These are phyloP conservation scores for Blastobotrys aristatus DNA, from an alignment of 1,139 yeast genomes.

Conservation along the genomic window DNA sequence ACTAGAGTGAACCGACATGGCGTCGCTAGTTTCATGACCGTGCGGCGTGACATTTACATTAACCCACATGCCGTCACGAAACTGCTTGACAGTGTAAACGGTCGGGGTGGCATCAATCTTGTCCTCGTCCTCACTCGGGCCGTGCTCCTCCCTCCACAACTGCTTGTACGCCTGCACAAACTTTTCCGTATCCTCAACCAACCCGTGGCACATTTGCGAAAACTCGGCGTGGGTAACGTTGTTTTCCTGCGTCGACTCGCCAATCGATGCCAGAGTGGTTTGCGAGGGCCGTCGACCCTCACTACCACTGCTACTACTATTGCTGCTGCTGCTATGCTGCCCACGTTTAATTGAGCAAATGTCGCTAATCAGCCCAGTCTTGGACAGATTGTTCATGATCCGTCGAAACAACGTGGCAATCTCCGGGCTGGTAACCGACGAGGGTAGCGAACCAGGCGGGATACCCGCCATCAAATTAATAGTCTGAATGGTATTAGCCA, in stretches of 20 bases:
- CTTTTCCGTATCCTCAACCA: conserved; percentile 12
- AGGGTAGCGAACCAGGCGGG: conserved; percentile 29
- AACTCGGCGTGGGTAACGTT: conserved; percentile 9
- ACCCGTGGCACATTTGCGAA: conserved; percentile 12
- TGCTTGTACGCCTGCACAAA: conserved; percentile 14
- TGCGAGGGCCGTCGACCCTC: conserved; percentile 17
- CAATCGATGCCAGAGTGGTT: background rate
- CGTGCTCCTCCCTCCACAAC: conserved; percentile 6
- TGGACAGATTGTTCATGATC: conserved; percentile 25
- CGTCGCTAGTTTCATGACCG: conserved; percentile 14
- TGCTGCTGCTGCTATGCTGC: background rate
- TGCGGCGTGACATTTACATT: conserved; percentile 20
- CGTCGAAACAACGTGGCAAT: conserved; percentile 25
- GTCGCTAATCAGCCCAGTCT: conserved; percentile 23
- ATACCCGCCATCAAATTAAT: conserved; percentile 28
- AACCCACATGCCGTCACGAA: conserved; percentile 25
- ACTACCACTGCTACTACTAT: no score
- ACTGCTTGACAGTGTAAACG: conserved; percentile 24
- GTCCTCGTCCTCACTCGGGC: conserved; percentile 5
- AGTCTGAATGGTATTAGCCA: conserved; percentile 24
- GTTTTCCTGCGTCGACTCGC: background rate
- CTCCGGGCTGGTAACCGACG: conserved; percentile 22
- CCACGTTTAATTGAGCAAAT: conserved; percentile 18
- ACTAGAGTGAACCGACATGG: background rate
- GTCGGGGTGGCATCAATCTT: conserved; percentile 19